These are phyloP conservation scores for Novymonas esmeraldas DNA, from an alignment of 208 protist genomes.

Conservation along the genomic window DNA sequence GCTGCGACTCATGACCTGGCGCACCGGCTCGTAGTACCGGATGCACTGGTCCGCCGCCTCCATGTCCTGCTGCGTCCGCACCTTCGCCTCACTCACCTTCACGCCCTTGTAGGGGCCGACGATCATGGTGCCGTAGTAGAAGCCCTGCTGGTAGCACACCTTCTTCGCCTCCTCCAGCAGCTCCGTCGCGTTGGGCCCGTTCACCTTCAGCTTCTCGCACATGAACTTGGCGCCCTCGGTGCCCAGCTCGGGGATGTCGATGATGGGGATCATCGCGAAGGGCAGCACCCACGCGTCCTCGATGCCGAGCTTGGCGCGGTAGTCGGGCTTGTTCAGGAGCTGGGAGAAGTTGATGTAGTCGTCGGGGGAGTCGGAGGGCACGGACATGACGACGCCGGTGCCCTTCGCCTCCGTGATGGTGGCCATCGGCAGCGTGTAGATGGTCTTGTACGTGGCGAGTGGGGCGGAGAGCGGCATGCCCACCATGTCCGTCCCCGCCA, in stretches of 20 bases:
- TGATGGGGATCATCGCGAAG: conserved; percentile 96
- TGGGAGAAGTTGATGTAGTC: conserved; percentile 98
- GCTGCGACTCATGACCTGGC: conserved; percentile 97
- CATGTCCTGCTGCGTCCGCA: conserved; percentile 78
- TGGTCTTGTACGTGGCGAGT: conserved; percentile 68
- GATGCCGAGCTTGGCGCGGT: conserved; percentile 93
- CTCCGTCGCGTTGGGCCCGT: conserved; percentile 95
- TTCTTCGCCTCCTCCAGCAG: conserved; percentile 98
- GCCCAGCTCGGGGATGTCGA: conserved; percentile 95
- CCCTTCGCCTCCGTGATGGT: conserved; percentile 98
- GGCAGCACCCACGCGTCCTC: conserved; percentile 96
- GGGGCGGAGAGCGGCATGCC: conserved; percentile 95
- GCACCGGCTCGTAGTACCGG: conserved; percentile 97
- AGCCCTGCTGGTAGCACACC: conserved; percentile 96
- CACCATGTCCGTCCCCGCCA: conserved; percentile 95
- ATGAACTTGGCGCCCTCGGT: conserved; percentile 79
- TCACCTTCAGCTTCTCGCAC: conserved; percentile 97
- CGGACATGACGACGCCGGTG: conserved; percentile 98
- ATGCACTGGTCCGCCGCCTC: conserved; percentile 83
- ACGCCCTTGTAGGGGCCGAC: conserved; percentile 69
- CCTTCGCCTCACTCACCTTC: conserved; percentile 96
- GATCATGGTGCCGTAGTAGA: conserved; percentile 97
- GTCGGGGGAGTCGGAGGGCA: conserved; percentile 98
- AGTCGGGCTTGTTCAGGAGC: conserved; percentile 94
- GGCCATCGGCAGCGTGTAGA: conserved; percentile 98